Conservation (phyloP, 345 rosid species). For the Chamaenerion angustifolium region DNA sequence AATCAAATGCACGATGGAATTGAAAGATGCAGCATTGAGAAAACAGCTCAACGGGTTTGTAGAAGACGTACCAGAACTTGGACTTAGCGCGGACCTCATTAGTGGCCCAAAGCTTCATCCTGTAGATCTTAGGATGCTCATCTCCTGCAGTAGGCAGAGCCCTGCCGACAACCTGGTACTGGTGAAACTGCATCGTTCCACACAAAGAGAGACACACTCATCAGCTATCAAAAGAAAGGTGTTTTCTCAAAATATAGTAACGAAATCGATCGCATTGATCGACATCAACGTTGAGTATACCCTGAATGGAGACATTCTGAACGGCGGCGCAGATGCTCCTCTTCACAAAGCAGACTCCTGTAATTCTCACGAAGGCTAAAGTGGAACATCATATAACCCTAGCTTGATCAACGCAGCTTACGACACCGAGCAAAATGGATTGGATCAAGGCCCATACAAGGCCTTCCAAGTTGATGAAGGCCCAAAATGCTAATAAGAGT, state of each 20-base stretch:
- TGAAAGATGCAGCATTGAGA: background rate
- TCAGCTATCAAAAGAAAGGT: background rate
- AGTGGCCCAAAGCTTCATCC: slow-evolving; percentile 15
- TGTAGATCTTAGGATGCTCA: slow-evolving; percentile 13
- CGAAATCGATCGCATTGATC: background rate
- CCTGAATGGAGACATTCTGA: slow-evolving; percentile 7
- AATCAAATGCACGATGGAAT: background rate
- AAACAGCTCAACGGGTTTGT: background rate
- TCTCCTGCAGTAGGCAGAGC: slow-evolving; percentile 11
- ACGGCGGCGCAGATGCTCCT: background rate
- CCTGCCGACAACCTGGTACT: slow-evolving; percentile 13
- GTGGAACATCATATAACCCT: background rate
- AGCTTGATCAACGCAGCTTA: too few species aligned
- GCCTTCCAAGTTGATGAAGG: too few species aligned
- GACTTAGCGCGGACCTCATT: slow-evolving; percentile 14
- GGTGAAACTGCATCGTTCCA: slow-evolving; percentile 11
- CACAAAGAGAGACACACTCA: background rate
- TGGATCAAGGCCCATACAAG: too few species aligned
- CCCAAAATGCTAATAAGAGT: too few species aligned
- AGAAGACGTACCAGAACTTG: slow-evolving; percentile 9
- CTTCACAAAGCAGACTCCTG: background rate
- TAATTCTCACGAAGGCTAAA: background rate
- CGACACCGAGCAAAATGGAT: too few species aligned
- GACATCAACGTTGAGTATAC: background rate
- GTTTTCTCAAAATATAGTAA: background rate